Percentiles rank a stretch among this genome's conserved stretches.
These are phyloP conservation scores for Periconia macrospinosa DNA, from an alignment of 2,329 filamentous ascomycete genomes.

Conservation along the genomic window DNA sequence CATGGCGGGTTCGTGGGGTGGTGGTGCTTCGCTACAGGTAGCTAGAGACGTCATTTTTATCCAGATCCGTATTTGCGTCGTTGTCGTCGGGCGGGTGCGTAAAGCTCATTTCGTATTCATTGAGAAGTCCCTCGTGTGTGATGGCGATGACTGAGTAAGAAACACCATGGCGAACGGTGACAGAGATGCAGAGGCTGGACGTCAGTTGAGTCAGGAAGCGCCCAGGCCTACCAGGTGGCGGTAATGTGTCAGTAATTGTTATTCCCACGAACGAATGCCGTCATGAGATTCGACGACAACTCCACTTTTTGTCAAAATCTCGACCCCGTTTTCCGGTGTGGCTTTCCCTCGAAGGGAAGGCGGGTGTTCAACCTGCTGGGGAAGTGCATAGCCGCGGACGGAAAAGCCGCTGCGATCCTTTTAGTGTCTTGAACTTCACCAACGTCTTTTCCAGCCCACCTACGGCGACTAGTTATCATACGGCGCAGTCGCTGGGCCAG, in stretches of 20 bases:
- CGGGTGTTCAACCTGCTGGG: background rate
- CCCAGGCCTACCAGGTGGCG: no score
- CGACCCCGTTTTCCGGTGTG: slow-evolving; percentile 11
- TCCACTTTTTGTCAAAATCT: slow-evolving; percentile 3
- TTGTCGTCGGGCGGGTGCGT: slow-evolving; percentile 17
- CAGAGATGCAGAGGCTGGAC: slow-evolving; percentile 4
- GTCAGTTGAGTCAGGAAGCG: slow-evolving; percentile 9
- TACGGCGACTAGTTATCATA: no score
- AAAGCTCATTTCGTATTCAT: slow-evolving; percentile 27
- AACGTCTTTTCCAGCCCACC: background rate
- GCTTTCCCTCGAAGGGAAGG: background rate
- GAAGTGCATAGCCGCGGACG: background rate
- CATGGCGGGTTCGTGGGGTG: slow-evolving; percentile 14
- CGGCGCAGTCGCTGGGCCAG: no score
- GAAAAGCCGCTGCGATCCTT: background rate
- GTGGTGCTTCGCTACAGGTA: slow-evolving; percentile 4
- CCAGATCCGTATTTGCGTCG: slow-evolving; percentile 18
- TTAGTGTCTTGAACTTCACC: background rate
- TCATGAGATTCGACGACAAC: slow-evolving; percentile 9
- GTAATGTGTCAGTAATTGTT: no score
- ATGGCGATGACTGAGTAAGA: slow-evolving; percentile 5
- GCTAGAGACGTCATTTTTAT: slow-evolving; percentile 17
- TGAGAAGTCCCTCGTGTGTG: slow-evolving; percentile 8
- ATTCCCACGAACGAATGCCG: no score
- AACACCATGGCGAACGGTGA: no score